These are phyloP conservation scores for Dioszegia crocea DNA, from an alignment of 768 basidiomycete genomes.

Conservation along the genomic window DNA sequence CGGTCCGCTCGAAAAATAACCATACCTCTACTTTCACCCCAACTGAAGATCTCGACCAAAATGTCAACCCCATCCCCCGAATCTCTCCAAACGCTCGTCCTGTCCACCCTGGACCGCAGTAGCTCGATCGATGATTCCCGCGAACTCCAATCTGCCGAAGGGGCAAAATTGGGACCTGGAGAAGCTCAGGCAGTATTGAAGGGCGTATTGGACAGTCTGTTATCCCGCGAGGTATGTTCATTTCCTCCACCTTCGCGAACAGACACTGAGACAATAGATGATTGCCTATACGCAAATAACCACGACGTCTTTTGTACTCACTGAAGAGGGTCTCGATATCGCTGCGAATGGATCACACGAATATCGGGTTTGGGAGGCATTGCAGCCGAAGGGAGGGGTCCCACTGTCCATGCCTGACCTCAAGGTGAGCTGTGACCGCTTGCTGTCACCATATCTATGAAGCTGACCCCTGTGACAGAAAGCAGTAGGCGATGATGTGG, in stretches of 20 bases:
- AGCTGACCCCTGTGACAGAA: slow-evolving; percentile 28
- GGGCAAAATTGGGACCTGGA: slow-evolving; percentile 18
- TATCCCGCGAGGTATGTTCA: slow-evolving; percentile 68
- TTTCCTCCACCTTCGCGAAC: neutral
- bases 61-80: slow-evolving; percentile 1
- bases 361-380: slow-evolving; percentile 83
- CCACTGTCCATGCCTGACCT: slow-evolving; percentile 67
- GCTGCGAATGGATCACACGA: slow-evolving; percentile 84
- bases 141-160: slow-evolving; percentile 29
- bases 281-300: slow-evolving; percentile 57
- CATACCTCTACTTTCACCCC: no score
- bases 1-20: neutral
- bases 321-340: slow-evolving; percentile 77
- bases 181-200: slow-evolving; percentile 70
- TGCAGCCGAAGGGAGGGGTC: slow-evolving; percentile 67
- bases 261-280: slow-evolving; percentile 23
- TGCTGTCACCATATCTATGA: neutral
- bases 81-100: slow-evolving; percentile 67
- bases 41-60: neutral
- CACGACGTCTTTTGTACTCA: slow-evolving; percentile 66
- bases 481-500: slow-evolving; percentile 75
- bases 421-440: slow-evolving; percentile 53
- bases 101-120: slow-evolving; percentile 64
- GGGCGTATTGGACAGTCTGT: slow-evolving; percentile 84
- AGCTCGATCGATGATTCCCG: slow-evolving; percentile 48